Evolutionary conservation across 1,284 basidiomycete species (phyloP), one percentile per base, ranked within the genome.

Genomic region (Puccinia horiana): DNA sequence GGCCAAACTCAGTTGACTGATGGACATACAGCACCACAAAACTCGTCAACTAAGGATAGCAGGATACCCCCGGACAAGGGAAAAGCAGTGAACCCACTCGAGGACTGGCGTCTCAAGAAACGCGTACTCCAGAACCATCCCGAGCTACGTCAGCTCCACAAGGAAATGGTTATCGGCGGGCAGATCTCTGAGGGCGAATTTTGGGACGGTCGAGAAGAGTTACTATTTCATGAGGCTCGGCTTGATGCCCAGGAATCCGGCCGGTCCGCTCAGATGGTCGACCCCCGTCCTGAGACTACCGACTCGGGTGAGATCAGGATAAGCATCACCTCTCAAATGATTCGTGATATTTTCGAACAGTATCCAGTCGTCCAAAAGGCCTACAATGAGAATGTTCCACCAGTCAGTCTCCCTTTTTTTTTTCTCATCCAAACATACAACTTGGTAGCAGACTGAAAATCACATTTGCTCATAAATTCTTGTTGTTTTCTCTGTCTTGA

Each of bases 341-440:
- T 96, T 56, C 91, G 93, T 84, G 96, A 98, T 86, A 95, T 99
- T 70, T 99, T 99, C 85, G 95, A 98, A 84, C 96, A 98, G 88
- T 98, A 96, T 86, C 96, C 97, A 1, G 92, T 98, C 47, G 94
- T 99, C 9, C 92, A 92, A 72, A 93, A 92, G 85, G 96, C 95
- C 0, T 98, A 96, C 86, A 92, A 90, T 82, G 95, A 97, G 86
- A 95, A 96, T 84, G 96, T 99, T 0, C 96, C 96, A 0, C 79
- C 79, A 2, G 79, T 81, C 23, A 49, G 79, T 81, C 14, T 26
- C 32, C 61, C 54, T 29, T 42, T n/a, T 2, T 42, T 32, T 70
- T 2, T 42, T 32, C 56, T 32, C 42, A 49, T 69, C 42, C 23
- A 42, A 44, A 44, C 16, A 44, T 9, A 70, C 74, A 42, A 44